Evolutionary conservation across 2,329 filamentous ascomycete species (phyloP).

Genomic region (Gnomoniopsis smithogilvyi): DNA sequence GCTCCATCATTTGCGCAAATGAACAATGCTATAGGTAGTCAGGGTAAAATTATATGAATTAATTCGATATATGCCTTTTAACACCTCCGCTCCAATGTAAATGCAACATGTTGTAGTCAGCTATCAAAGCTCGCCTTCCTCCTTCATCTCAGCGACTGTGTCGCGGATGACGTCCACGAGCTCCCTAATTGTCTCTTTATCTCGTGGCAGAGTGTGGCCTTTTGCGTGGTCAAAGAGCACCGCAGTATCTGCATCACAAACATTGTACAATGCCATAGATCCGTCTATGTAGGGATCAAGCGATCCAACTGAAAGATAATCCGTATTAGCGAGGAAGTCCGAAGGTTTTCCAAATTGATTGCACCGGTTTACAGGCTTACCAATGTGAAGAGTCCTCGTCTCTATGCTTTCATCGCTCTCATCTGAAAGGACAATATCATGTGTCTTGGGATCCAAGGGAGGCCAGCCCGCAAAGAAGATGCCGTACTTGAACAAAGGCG

Average conservation of each 20-base stretch:
- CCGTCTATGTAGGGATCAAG: constrained; percentile 60
- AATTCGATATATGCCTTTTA: too few relatives aligned
- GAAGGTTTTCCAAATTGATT: not conserved
- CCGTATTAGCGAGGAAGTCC: not conserved
- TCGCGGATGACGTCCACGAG: constrained; percentile 41
- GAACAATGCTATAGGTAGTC: too few relatives aligned
- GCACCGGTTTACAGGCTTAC: constrained; percentile 28
- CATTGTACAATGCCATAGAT: constrained; percentile 58
- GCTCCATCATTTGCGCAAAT: too few relatives aligned
- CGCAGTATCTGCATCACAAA: constrained; percentile 58
- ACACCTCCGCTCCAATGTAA: too few relatives aligned
- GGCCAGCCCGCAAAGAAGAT: constrained; percentile 55
- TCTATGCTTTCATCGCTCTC: constrained; percentile 47
- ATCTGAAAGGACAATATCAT: constrained; percentile 45
- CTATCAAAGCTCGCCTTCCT: constrained; percentile 1
- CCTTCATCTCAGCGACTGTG: constrained; percentile 22
- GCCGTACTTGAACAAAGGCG: constrained; percentile 40
- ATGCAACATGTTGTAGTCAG: not conserved
- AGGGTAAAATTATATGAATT: too few relatives aligned
- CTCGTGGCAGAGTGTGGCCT: constrained; percentile 59
- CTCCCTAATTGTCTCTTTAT: constrained; percentile 45
- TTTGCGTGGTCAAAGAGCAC: constrained; percentile 64
- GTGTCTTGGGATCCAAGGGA: constrained; percentile 40
- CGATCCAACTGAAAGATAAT: constrained; percentile 38
- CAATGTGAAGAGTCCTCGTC: constrained; percentile 50